Base-by-base conservation (phyloP, 768 basidiomycete genomes). In the Xerocomellus chrysenteron region DNA sequence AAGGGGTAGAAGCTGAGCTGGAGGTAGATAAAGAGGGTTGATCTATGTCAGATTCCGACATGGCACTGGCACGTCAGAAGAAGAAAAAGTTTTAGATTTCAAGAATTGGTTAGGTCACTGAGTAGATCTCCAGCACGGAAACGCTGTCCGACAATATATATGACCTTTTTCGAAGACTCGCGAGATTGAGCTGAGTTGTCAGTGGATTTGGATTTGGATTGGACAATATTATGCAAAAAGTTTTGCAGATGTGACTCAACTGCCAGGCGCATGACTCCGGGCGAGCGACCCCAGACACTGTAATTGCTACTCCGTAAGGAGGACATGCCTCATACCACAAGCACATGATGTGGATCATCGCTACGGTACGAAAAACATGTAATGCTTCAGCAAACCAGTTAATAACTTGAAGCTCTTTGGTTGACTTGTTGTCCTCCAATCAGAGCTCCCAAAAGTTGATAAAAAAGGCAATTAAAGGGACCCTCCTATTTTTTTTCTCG, bases 21-120 rank as follows among this genome's bases (percentile, higher is more conserved):
- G 30, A 12, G 5, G 42, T 5, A 4, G 39, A 56, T 17, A 46
- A 28, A 19, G 46, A 48, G 3, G 14, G 26, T 7, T 28, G 45
- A 49, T 47, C 40, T 3, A n/a, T 19, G 16, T 36, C 47, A 17
- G 43, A 59, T 37, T 78, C 75, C 6, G 75, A 72, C 32, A 73
- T 70, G 50, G 60, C 11, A 30, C 21, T 21, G n/a, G n/a, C n/a
- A n/a, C 55, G 19, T 21, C 59, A 53, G 16, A 65, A 56, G 2
- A 54, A 52, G 11, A 26, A 6, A 30, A 28, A 13, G n/a, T n/a
- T n/a, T n/a, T 19, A 4, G 50, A 14, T 50, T 9, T n/a, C 17
- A 28, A 21, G 16, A 11, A 47, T 5, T 2, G 11, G 21, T 32
- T 32, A 11, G 32, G 32, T 11, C 10, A 32, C 11, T 30, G 28